Conservation (phyloP, 257 asterid species). For the Fraxinus pennsylvanica region DNA sequence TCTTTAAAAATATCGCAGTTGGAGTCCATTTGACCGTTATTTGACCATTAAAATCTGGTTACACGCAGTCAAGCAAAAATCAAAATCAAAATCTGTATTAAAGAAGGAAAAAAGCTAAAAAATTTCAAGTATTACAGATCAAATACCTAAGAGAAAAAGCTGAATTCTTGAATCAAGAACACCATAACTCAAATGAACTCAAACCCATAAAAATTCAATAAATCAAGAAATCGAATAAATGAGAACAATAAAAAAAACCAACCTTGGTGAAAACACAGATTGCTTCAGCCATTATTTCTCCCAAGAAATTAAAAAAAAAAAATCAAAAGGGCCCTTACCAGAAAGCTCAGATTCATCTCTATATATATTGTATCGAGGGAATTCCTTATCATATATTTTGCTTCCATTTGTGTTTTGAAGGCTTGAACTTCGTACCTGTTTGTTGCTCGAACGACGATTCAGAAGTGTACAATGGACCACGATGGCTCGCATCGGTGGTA, state of each 20-base stretch:
- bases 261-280: neutral
- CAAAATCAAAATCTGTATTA: neutral
- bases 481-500: too few relatives aligned
- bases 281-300: conserved; percentile 7
- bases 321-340: neutral
- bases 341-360: neutral
- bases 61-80: too few relatives aligned
- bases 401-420: too few relatives aligned
- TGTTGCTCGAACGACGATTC: too few relatives aligned
- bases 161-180: neutral
- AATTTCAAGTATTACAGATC: neutral
- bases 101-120: neutral
- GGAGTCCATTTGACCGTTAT: too few relatives aligned
- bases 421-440: too few relatives aligned
- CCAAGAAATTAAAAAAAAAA: neutral
- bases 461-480: too few relatives aligned
- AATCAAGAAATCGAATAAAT: neutral
- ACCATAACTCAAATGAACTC: neutral
- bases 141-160: neutral
- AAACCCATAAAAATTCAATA: neutral
- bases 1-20: too few relatives aligned
- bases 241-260: neutral
- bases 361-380: neutral
- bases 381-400: too few relatives aligned
- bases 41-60: too few relatives aligned